Evolutionary conservation across 1,139 yeast genomes (phyloP).

Genomic region (Martiniozyma asiatica): DNA sequence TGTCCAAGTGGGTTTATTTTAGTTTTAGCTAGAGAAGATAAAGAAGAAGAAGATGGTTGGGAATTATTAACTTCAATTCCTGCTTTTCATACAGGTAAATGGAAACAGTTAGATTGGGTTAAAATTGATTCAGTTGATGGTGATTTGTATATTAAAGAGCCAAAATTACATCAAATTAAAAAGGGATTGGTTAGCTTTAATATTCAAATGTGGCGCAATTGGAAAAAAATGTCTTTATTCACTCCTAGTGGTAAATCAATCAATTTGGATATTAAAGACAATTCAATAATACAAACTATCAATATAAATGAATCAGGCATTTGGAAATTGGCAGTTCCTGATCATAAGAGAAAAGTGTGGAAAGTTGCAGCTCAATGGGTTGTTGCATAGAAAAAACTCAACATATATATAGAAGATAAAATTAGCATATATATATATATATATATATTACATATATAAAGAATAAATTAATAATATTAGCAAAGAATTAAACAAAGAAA

Average conservation of each 20-base stretch:
- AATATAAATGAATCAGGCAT: constrained; percentile 61
- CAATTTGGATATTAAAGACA: constrained; percentile 41
- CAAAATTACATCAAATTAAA: no score
- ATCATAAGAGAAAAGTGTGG: constrained; percentile 76
- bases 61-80: constrained; percentile 72
- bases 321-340: constrained; percentile 75
- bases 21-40: constrained; percentile 47
- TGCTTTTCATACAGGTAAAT: constrained; percentile 58
- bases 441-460: no score
- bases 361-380: constrained; percentile 93
- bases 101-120: constrained; percentile 52
- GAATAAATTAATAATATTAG: no score
- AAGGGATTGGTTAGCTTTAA: no score
- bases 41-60: constrained; percentile 45
- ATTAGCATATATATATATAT: no score
- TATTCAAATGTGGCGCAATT: constrained; percentile 20
- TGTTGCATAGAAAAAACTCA: no score
- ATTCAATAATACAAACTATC: constrained; percentile 45
- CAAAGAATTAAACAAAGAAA: not conserved
- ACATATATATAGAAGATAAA: no score
- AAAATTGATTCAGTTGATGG: constrained; percentile 44
- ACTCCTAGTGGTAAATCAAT: constrained; percentile 23
- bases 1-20: constrained; percentile 62
- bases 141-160: constrained; percentile 66
- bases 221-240: not conserved